A percentile compares a stretch with the other conserved stretches of the same genome.
Evolutionary conservation across 1,284 basidiomycete species (phyloP).

Genomic region (Boletus sp.): DNA sequence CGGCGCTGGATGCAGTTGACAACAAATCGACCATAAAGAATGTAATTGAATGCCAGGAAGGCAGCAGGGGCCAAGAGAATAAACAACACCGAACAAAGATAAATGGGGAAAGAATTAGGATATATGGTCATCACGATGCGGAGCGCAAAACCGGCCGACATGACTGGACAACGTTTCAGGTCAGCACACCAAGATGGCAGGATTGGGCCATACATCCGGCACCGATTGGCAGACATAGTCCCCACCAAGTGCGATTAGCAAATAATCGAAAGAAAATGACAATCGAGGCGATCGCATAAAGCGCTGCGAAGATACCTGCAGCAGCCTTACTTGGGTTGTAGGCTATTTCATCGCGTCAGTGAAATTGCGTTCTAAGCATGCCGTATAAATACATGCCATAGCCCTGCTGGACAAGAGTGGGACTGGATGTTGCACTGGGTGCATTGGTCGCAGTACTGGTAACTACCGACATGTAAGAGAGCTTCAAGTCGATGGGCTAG

Average conservation of each 20-base stretch:
- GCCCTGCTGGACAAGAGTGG: conserved; percentile 14
- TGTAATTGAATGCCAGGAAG: conserved; percentile 40
- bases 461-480: conserved; percentile 8
- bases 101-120: conserved; percentile 19
- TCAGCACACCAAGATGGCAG: neutral
- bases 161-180: conserved; percentile 16
- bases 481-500: neutral
- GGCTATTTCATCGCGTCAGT: conserved; percentile 8
- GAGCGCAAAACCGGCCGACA: conserved; percentile 23
- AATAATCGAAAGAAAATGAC: conserved; percentile 23
- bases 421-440: conserved; percentile 12
- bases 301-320: conserved; percentile 25
- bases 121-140: conserved; percentile 21
- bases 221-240: conserved; percentile 37
- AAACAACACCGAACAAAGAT: conserved; percentile 20
- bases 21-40: conserved; percentile 35
- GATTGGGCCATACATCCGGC: conserved; percentile 18
- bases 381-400: neutral
- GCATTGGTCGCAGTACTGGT: conserved; percentile 3
- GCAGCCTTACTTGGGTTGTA: conserved; percentile 31
- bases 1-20: conserved; percentile 24
- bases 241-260: conserved; percentile 34
- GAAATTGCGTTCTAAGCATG: neutral
- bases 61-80: conserved; percentile 29
- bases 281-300: conserved; percentile 25